Base-by-base conservation (phyloP, 2,329 filamentous ascomycete genomes). In the Colletotrichum aenigma region DNA sequence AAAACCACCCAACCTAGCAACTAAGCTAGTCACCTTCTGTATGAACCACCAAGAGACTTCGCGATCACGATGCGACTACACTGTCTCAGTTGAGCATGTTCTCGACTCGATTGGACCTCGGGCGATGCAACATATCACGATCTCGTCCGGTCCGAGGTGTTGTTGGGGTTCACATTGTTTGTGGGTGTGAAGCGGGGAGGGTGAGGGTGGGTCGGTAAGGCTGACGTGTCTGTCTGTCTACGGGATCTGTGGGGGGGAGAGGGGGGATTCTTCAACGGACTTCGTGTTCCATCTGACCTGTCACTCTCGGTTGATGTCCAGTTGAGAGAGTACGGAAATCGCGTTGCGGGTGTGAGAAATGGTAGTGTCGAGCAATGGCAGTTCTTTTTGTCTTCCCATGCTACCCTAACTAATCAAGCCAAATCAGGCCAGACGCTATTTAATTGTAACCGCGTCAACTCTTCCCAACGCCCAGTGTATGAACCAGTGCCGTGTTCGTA, bases 321-420 rank as follows among this genome's bases (percentile, higher is more conserved):
- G 18, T n/a, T 48, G 38, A n/a, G 9, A 1, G 4, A n/a, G 2
- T n/a, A 1, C 6, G 18, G n/a, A 9, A 48, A 3, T 6, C 38
- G n/a, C 38, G 0, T n/a, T 48, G 9, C 38, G 3, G 6, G 9
- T 6, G 3, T 6, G 18, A n/a, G 0, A n/a, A 12, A 3, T 48
- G 18, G 0, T 48, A 6, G 24, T 67, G 16, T 36, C 34, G 72
- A 67, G 69, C 62, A 72, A 67, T 72, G 61, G 62, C 69, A 75
- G 55, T 28, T 34, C 26, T 34, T 72, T 71, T 72, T 56, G 58
- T 64, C 69, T 75, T 62, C 32, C 69, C 69, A 66, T 72, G 62
- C 72, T 75, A 75, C 68, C 72, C 69, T 72, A 75, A 67, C 69
- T 75, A 75, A 66, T 67, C 61, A 67, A 75, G 72, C 68, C 69